Evolutionary conservation across 2,329 filamentous ascomycete genomes (phyloP).

Genomic region (Diaporthe sp.): DNA sequence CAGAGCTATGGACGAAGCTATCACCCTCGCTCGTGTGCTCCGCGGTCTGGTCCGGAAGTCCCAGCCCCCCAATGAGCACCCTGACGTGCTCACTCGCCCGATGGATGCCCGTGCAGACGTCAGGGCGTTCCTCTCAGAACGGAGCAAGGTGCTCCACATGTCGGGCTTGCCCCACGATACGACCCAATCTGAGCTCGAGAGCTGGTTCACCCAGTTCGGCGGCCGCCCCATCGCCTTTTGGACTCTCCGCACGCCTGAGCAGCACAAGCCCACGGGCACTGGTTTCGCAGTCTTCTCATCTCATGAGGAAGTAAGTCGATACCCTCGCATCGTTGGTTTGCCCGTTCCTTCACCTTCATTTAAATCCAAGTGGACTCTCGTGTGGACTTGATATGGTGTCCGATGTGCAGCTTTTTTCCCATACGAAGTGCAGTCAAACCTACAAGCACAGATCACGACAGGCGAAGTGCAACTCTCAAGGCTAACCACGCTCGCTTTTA

Average conservation of each 20-base stretch:
- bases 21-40: slow-evolving; percentile 93
- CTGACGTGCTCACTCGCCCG: slow-evolving; percentile 92
- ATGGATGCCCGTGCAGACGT: slow-evolving; percentile 98
- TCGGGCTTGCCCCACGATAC: slow-evolving; percentile 97
- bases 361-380: slow-evolving; percentile 26
- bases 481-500: slow-evolving; percentile 30
- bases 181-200: slow-evolving; percentile 97
- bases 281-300: slow-evolving; percentile 99
- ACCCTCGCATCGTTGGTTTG: slow-evolving; percentile 38
- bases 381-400: slow-evolving; percentile 16
- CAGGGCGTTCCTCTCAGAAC: slow-evolving; percentile 93
- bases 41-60: slow-evolving; percentile 96
- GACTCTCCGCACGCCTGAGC: slow-evolving; percentile 97
- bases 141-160: slow-evolving; percentile 98
- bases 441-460: slow-evolving; percentile 6
- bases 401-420: slow-evolving; percentile 16
- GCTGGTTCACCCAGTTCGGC: slow-evolving; percentile 99
- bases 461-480: slow-evolving; percentile 13
- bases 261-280: slow-evolving; percentile 99
- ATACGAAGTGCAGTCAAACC: slow-evolving; percentile 25
- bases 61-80: slow-evolving; percentile 92
- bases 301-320: slow-evolving; percentile 89
- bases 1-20: slow-evolving; percentile 96
- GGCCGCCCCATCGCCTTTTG: slow-evolving; percentile 98
- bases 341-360: slow-evolving; percentile 32